A percentile compares a stretch with the other conserved stretches of the same genome.
Conservation (phyloP, 1,284 basidiomycete species). For the Peniophora sp. region DNA sequence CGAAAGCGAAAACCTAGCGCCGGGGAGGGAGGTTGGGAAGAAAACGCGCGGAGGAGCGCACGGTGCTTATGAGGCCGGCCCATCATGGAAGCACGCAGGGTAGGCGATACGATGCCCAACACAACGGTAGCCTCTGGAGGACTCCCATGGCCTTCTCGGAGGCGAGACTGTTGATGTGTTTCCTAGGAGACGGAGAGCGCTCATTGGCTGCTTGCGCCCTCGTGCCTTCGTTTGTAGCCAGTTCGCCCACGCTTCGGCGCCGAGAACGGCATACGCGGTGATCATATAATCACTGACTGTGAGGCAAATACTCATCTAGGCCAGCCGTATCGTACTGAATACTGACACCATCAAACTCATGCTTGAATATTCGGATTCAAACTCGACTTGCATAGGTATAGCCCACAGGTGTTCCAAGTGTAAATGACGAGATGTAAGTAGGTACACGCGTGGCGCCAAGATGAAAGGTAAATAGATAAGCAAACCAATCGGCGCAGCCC, state of each 20-base stretch:
- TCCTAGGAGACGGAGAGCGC: neutral
- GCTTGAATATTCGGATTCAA: too few species aligned
- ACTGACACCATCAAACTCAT: too few species aligned
- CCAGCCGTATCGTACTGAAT: too few species aligned
- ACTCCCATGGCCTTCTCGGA: neutral
- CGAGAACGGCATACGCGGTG: neutral
- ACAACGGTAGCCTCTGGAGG: neutral
- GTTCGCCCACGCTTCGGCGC: neutral
- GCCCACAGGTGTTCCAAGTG: neutral
- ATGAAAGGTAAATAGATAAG: neutral
- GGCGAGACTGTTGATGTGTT: neutral
- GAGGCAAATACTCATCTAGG: too few species aligned
- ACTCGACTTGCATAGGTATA: too few species aligned
- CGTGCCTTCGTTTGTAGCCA: neutral
- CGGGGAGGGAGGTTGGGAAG: slow-evolving; percentile 9
- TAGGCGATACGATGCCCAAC: neutral
- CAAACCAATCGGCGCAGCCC: neutral
- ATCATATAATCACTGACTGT: too few species aligned
- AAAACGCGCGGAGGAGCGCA: neutral
- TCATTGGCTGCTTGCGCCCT: neutral
- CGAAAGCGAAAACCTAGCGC: slow-evolving; percentile 16
- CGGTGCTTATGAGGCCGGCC: slow-evolving; percentile 5
- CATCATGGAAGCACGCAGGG: neutral
- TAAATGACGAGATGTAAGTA: neutral
- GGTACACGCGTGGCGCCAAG: neutral